phyloP scores from a whole-genome alignment of 352 stramenopile genomes.

The Pythium volutum region DNA sequence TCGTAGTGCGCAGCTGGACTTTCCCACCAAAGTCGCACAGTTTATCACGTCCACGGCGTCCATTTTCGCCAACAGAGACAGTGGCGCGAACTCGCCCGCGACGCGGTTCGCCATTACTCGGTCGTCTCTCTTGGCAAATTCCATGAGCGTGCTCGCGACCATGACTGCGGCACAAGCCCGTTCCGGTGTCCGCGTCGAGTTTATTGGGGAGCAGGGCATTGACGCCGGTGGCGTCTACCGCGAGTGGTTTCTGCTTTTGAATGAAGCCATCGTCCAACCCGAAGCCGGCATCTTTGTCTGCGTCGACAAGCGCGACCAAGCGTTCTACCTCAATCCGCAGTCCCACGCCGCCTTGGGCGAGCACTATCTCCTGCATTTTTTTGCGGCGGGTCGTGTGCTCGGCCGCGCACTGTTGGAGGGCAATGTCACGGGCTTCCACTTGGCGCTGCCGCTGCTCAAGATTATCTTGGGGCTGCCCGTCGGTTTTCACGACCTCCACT shows the following conservation, averaged over 20 bases:
- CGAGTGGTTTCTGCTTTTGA: constrained; percentile 78
- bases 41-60: constrained; percentile 4
- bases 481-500: constrained; percentile 91
- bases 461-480: constrained; percentile 95
- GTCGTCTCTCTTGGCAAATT: constrained; percentile 6
- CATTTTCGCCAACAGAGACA: neutral
- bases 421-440: constrained; percentile 90
- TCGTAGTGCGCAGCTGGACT: neutral
- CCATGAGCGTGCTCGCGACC: constrained; percentile 4
- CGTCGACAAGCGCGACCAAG: constrained; percentile 37
- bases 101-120: constrained; percentile 7
- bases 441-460: constrained; percentile 95
- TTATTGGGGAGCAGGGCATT: constrained; percentile 58
- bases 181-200: constrained; percentile 48
- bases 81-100: neutral
- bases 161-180: neutral
- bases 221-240: constrained; percentile 75
- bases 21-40: constrained; percentile 15
- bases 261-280: constrained; percentile 35
- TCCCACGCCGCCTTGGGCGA: constrained; percentile 31
- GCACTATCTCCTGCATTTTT: constrained; percentile 58
- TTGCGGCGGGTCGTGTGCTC: constrained; percentile 51
- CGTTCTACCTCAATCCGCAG: constrained; percentile 43
- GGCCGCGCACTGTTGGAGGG: constrained; percentile 76
- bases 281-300: constrained; percentile 40